Evolutionary conservation across 116 monocot genomes (phyloP).

Genomic region (Iris pallida): DNA sequence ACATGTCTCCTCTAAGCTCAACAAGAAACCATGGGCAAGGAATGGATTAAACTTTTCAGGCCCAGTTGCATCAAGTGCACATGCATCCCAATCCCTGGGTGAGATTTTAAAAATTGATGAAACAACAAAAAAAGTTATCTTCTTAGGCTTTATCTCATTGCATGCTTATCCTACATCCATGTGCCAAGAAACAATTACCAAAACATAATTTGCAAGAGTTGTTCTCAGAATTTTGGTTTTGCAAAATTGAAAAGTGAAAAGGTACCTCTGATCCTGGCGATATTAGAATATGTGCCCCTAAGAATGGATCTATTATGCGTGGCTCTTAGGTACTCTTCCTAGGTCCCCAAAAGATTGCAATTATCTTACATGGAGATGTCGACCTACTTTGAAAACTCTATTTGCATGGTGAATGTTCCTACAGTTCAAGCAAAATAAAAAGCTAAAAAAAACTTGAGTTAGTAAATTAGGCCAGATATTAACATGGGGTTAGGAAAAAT

Average conservation of each 20-base stretch:
- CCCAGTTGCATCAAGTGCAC: slow-evolving; percentile 65
- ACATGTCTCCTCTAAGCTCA: slow-evolving; percentile 79
- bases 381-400: slow-evolving; percentile 1
- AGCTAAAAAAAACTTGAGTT: neutral
- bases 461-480: neutral
- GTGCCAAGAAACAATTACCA: neutral
- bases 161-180: slow-evolving; percentile 27
- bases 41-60: slow-evolving; percentile 79
- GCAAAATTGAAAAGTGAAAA: slow-evolving; percentile 10
- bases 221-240: neutral
- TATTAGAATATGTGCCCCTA: slow-evolving; percentile 51
- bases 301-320: slow-evolving; percentile 31
- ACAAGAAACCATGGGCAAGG: slow-evolving; percentile 80
- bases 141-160: slow-evolving; percentile 20
- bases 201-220: slow-evolving; percentile 17
- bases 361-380: slow-evolving; percentile 27
- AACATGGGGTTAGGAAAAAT: too few species aligned
- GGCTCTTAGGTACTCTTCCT: slow-evolving; percentile 29
- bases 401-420: slow-evolving; percentile 16
- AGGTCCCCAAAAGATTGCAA: slow-evolving; percentile 75
- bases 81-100: slow-evolving; percentile 83
- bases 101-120: slow-evolving; percentile 77
- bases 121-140: slow-evolving; percentile 56
- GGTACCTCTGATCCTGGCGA: slow-evolving; percentile 49
- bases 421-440: slow-evolving; percentile 2